Evolutionary conservation across 2,329 filamentous ascomycete species (phyloP).

Genomic region (Xylaria multiplex): DNA sequence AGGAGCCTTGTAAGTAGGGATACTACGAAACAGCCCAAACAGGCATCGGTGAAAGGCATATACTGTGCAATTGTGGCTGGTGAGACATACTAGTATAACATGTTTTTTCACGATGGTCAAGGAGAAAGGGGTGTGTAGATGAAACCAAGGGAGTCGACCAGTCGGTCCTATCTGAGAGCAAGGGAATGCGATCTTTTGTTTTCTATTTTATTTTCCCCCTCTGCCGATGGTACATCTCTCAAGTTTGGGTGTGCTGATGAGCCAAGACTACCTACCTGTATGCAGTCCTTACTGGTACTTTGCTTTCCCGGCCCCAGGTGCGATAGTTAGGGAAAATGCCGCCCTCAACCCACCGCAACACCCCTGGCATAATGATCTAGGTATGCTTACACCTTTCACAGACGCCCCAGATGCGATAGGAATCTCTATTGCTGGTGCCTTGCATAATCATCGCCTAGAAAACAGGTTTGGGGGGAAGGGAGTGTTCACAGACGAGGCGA

Average conservation of each 20-base stretch:
- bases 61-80: slow-evolving; percentile 35
- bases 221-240: neutral
- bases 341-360: too few species aligned
- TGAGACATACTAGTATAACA: slow-evolving; percentile 1
- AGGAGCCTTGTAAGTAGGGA: neutral
- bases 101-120: neutral
- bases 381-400: neutral
- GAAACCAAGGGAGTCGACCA: slow-evolving; percentile 9
- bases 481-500: too few species aligned
- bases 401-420: neutral
- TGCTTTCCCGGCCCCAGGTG: slow-evolving; percentile 8
- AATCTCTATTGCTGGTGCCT: slow-evolving; percentile 21
- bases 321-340: neutral
- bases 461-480: slow-evolving; percentile 2
- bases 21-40: slow-evolving; percentile 2
- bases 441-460: slow-evolving; percentile 16
- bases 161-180: slow-evolving; percentile 20
- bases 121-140: slow-evolving; percentile 19
- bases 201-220: slow-evolving; percentile 7
- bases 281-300: slow-evolving; percentile 22
- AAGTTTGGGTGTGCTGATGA: slow-evolving; percentile 18
- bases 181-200: slow-evolving; percentile 18
- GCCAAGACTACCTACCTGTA: slow-evolving; percentile 3
- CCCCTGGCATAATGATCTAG: slow-evolving; percentile 6
- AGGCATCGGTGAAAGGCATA: neutral